Percentiles rank a stretch among this genome's conserved stretches.
Evolutionary conservation across 176 grass and related monocot genomes (phyloP).

Genomic region (Oryza longistaminata): DNA sequence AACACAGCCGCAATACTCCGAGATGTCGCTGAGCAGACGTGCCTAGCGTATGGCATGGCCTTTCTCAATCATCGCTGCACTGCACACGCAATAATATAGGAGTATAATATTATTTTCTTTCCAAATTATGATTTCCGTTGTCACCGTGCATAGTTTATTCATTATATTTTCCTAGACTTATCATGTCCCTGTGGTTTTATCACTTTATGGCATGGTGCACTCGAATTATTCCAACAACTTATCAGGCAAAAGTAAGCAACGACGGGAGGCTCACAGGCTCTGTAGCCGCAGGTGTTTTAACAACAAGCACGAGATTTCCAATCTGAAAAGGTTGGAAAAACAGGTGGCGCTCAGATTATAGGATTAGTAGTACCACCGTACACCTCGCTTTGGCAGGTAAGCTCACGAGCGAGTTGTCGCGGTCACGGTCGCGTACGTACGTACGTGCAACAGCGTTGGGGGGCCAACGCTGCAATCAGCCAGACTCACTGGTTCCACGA

Average conservation of each 20-base stretch:
- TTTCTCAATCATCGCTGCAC: not conserved
- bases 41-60: too few species aligned
- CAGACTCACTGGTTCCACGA: not conserved
- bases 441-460: not conserved
- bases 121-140: slow-evolving; percentile 8
- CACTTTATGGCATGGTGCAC: not conserved
- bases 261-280: not conserved
- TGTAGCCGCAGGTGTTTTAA: not conserved
- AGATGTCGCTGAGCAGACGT: not conserved
- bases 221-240: not conserved
- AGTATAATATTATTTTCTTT: not conserved
- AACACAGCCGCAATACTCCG: too few species aligned
- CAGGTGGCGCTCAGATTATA: not conserved
- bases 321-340: not conserved
- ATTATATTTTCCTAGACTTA: not conserved
- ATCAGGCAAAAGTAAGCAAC: not conserved
- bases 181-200: not conserved
- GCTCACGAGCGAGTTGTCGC: not conserved
- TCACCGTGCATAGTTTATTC: not conserved
- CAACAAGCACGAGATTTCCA: not conserved
- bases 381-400: not conserved
- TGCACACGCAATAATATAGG: not conserved
- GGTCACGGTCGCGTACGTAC: not conserved
- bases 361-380: not conserved
- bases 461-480: not conserved